Evolutionary conservation across 345 rosid genomes (phyloP), one percentile per base, ranked within the genome.

Genomic region (Zanthoxylum bungeanum): DNA sequence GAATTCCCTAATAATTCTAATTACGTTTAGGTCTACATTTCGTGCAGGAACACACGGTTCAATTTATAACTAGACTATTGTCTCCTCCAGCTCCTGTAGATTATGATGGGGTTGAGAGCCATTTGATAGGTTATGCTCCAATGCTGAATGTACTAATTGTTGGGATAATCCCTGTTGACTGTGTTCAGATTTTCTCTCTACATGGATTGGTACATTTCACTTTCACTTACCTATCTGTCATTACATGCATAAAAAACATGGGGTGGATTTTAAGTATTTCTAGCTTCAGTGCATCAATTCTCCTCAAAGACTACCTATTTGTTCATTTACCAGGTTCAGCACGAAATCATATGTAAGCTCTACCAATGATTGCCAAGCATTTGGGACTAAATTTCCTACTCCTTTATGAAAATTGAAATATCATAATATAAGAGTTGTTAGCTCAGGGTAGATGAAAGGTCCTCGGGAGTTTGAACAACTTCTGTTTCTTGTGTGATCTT

Each of bases 151-250:
- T 91, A 63, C 89, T 92, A 73, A 84, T 93, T 42, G 84, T 88
- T 66, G 99, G 97, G 75, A 87, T 95, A 77, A 90, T 90, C 80
- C 79, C 97, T 37, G 90, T 89, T 37, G 98, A 95, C 60, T 88
- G 97, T 71, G 90, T 92, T 64, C 98, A 95, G 88, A 89, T 92
- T 69, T 89, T 92, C 80, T 89, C 98, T 34, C 82, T 95, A 22
- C 99, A 92, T 78, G 98, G 98, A 69, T 78, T 92, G 92, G 99
- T 95, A 81, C 58, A 90, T 77, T 65, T 53, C 34, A 14, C 63
- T 74, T 71, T 67, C 68, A 57, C 60, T 59, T 39, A 22, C 3
- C n/a, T 21, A 66, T 33, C 60, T 10, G 10, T 70, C 28, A 49
- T 16, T 17, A 77, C 16, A 49, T 22, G 17, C 24, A 46, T 17